A percentile compares a stretch with the other conserved stretches of the same genome.
Conservation (phyloP, 2,329 filamentous ascomycete genomes). For the Stylonectria norvegica region DNA sequence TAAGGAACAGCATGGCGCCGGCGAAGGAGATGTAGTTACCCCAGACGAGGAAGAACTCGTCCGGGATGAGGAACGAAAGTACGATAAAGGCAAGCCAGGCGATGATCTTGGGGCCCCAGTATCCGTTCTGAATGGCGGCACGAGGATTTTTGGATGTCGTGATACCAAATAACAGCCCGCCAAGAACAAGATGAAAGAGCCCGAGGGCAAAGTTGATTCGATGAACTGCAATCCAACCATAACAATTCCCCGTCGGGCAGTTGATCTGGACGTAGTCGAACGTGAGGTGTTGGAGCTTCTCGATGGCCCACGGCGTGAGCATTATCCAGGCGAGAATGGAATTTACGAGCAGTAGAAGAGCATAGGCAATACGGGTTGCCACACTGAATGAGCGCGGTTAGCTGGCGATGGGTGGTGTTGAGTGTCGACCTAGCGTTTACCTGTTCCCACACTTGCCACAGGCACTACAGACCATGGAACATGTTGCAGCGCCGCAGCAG, state of each 20-base stretch:
- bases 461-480: conserved; percentile 90
- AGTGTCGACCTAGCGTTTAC: conserved; percentile 42
- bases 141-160: conserved; percentile 82
- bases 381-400: conserved; percentile 55
- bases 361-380: conserved; percentile 94
- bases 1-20: conserved; percentile 87
- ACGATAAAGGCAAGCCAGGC: conserved; percentile 85
- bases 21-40: conserved; percentile 89
- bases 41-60: conserved; percentile 91
- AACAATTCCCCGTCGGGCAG: conserved; percentile 85
- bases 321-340: conserved; percentile 98
- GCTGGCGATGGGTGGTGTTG: neutral
- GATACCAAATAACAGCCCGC: conserved; percentile 80
- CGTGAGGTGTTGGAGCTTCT: conserved; percentile 87
- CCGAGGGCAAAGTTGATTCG: conserved; percentile 97
- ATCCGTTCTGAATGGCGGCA: conserved; percentile 92
- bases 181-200: conserved; percentile 86
- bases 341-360: conserved; percentile 91
- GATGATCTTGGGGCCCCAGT: conserved; percentile 95
- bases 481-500: conserved; percentile 95
- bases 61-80: conserved; percentile 91
- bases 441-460: conserved; percentile 98
- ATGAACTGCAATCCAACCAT: conserved; percentile 94
- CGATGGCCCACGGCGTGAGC: conserved; percentile 97
- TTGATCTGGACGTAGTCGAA: conserved; percentile 95